Base-by-base conservation (phyloP, 83 land plant genomes). In the Thuja plicata region DNA sequence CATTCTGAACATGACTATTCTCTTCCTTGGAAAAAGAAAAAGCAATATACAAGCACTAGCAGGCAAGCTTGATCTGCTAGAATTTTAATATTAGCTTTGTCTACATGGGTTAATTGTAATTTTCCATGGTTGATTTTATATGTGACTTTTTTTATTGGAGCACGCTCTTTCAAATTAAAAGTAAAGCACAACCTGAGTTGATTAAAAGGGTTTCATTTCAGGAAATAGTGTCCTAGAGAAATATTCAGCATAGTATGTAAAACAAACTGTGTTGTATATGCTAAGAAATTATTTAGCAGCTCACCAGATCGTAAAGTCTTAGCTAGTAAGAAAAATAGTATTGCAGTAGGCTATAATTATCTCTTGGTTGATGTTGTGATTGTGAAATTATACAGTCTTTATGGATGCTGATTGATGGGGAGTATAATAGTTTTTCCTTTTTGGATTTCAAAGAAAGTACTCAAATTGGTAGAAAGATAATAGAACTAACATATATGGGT, bases 11-110 rank as follows among this genome's bases (percentile, higher is more conserved):
- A 95, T 15, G 94, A 95, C 84, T 95, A 94, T 89, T 94, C 97
- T 46, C 97, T 95, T 85, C 97, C 97, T 85, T 95, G 97, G 95
- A 95, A 95, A 89, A 95, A 93, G 60, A 95, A 93, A 91, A 90
- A 94, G 84, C 97, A 95, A 43, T 94, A 48, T 87, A 92, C 95
- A 80, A 94, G 95, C 91, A 94, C 97, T 45, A 94, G 97, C 87
- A 95, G 97, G 97, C 85, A 90, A 87, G 92, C 86, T 89, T 89
- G 41, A 60, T 21, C 13, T 34, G 52, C 80, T 55, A 41, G 87
- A 34, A 35, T 55, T 85, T 50, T 52, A 46, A 46, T 43, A 11
- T 83, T 83, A 30, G 85, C 35, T 83, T 41, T 40, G 35, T 45
- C 19, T 46, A 27, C 35, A 83, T 45, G 54, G 54, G 54, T 41